Evolutionary conservation across 202 grass and related monocot species (phyloP).

Genomic region (Carex arenaria): DNA sequence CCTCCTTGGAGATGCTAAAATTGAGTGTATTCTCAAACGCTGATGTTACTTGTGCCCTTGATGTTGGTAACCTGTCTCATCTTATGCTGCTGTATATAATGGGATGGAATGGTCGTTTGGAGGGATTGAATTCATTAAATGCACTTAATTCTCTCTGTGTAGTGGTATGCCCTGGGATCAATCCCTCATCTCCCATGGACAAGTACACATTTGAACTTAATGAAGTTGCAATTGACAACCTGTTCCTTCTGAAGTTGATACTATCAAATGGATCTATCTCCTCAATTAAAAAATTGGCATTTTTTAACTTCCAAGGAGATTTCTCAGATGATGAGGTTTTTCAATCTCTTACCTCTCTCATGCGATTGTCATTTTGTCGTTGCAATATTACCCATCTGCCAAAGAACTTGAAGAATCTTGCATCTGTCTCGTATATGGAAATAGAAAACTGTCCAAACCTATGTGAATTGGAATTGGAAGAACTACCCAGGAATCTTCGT

Average conservation of each 20-base stretch:
- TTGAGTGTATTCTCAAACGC: background rate
- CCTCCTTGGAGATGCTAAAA: background rate
- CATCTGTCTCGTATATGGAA: background rate
- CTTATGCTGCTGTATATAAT: background rate
- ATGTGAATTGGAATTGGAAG: too few species aligned
- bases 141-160: background rate
- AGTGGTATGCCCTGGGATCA: background rate
- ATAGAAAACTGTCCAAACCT: background rate
- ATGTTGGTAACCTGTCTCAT: background rate
- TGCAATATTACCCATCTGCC: background rate
- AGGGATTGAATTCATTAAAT: background rate
- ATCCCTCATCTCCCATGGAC: background rate
- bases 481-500: too few species aligned
- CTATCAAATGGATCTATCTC: background rate
- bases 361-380: accelerated
- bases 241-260: background rate
- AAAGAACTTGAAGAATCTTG: background rate
- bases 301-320: background rate
- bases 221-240: background rate
- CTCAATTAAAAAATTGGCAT: background rate
- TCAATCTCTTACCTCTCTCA: background rate
- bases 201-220: background rate
- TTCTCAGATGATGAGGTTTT: background rate
- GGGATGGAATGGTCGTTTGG: background rate
- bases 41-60: background rate